Conservation (phyloP, 345 rosid genomes). For the Bruguiera sexangula region DNA sequence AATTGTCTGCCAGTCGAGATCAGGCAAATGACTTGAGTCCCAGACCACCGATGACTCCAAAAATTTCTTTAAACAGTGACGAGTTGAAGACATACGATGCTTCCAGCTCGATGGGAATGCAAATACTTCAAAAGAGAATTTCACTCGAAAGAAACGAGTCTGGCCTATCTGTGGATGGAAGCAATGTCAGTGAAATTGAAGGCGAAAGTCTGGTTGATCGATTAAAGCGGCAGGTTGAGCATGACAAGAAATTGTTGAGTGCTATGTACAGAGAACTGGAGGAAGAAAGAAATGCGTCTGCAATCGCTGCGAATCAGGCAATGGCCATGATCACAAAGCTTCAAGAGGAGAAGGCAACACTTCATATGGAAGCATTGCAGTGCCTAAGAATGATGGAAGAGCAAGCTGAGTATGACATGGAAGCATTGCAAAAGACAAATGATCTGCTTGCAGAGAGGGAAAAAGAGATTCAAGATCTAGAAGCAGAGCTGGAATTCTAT, state of each 20-base stretch:
- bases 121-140: conserved; percentile 54
- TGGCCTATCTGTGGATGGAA: conserved; percentile 72
- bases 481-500: conserved; percentile 70
- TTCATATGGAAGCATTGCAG: conserved; percentile 94
- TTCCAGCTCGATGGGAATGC: conserved; percentile 45
- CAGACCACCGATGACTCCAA: conserved; percentile 37
- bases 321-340: conserved; percentile 97
- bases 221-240: conserved; percentile 77
- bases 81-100: conserved; percentile 42
- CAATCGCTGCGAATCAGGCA: conserved; percentile 85
- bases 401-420: conserved; percentile 89
- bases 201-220: conserved; percentile 76
- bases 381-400: conserved; percentile 82
- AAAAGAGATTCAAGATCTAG: conserved; percentile 78
- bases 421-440: conserved; percentile 74
- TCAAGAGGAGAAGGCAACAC: conserved; percentile 90
- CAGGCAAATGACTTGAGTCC: conserved; percentile 60
- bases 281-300: conserved; percentile 92
- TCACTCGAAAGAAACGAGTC: conserved; percentile 92
- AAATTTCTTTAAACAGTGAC: conserved; percentile 32
- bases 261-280: conserved; percentile 75
- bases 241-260: conserved; percentile 56
- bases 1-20: conserved; percentile 69
- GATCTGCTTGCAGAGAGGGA: conserved; percentile 80
- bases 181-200: conserved; percentile 75